These are phyloP conservation scores for Camellia lanceoleosa DNA, from an alignment of 148 eudicot species.

Conservation along the genomic window DNA sequence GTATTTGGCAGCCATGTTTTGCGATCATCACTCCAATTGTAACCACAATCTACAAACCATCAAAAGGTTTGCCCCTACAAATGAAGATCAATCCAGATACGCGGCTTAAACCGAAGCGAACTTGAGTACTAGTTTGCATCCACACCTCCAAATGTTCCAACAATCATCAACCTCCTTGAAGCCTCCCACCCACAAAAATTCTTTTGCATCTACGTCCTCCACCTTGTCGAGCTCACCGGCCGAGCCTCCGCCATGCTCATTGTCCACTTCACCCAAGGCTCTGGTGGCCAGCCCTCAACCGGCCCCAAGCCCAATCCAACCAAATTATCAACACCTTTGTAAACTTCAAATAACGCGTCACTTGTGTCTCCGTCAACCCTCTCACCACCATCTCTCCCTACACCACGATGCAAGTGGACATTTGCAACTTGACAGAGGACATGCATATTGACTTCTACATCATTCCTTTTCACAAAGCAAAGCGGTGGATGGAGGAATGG, in stretches of 20 bases:
- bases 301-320: conserved; percentile 81
- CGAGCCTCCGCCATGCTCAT: conserved; percentile 86
- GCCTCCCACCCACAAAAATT: conserved; percentile 60
- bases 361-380: conserved; percentile 26
- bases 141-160: conserved; percentile 69
- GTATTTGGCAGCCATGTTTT: conserved; percentile 72
- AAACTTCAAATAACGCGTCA: conserved; percentile 29
- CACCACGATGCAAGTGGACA: conserved; percentile 39
- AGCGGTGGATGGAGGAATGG: conserved; percentile 38
- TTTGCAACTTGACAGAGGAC: conserved; percentile 33
- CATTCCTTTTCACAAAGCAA: conserved; percentile 38
- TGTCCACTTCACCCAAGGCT: conserved; percentile 61
- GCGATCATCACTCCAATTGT: conserved; percentile 62
- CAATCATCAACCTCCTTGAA: conserved; percentile 72
- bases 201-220: conserved; percentile 56
- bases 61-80: conserved; percentile 63
- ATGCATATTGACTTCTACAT: conserved; percentile 25
- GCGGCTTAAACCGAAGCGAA: conserved; percentile 55
- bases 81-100: conserved; percentile 63
- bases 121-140: conserved; percentile 60
- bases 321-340: conserved; percentile 63
- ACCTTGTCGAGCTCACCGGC: conserved; percentile 48
- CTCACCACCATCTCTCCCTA: conserved; percentile 37
- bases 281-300: conserved; percentile 59
- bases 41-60: conserved; percentile 64